A percentile compares a stretch with the other conserved stretches of the same genome.
Conservation (phyloP, 495 filamentous ascomycete genomes). For the Elasticomyces elasticus region DNA sequence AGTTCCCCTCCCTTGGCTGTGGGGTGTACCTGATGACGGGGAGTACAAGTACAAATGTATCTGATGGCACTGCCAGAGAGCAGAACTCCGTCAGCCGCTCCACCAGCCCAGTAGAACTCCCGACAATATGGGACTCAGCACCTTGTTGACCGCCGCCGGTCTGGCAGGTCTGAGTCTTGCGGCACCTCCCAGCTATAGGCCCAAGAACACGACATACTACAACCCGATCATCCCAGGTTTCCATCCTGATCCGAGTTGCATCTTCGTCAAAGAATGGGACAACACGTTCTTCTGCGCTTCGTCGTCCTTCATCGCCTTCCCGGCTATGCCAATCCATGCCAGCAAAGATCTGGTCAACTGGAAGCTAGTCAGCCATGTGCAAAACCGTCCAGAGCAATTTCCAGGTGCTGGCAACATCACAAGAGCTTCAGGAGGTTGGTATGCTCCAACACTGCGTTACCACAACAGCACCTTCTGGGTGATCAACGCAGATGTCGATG, state of each 20-base stretch:
- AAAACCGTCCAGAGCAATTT: constrained; percentile 21
- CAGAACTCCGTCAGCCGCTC: no score
- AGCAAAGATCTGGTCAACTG: constrained; percentile 44
- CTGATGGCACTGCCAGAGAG: no score
- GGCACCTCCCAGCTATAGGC: background rate
- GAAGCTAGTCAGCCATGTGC: constrained; percentile 38
- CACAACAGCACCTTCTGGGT: constrained; percentile 27
- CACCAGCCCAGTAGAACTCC: background rate
- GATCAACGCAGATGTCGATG: constrained; percentile 8
- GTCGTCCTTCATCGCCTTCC: constrained; percentile 46
- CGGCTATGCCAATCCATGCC: constrained; percentile 44
- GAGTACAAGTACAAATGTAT: no score
- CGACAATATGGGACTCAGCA: background rate
- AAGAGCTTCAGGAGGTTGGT: constrained; percentile 18
- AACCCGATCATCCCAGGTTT: constrained; percentile 31
- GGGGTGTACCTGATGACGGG: no score
- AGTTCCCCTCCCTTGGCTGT: no score
- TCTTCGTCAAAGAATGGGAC: constrained; percentile 34
- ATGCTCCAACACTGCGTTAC: constrained; percentile 23
- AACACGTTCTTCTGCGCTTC: constrained; percentile 45
- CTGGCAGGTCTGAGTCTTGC: background rate
- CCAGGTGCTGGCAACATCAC: constrained; percentile 19
- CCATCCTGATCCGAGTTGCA: constrained; percentile 47
- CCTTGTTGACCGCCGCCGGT: background rate
- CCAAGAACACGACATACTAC: constrained; percentile 2